These are phyloP conservation scores for Lepidium aucheri DNA, from an alignment of 345 rosid genomes.

Conservation along the genomic window DNA sequence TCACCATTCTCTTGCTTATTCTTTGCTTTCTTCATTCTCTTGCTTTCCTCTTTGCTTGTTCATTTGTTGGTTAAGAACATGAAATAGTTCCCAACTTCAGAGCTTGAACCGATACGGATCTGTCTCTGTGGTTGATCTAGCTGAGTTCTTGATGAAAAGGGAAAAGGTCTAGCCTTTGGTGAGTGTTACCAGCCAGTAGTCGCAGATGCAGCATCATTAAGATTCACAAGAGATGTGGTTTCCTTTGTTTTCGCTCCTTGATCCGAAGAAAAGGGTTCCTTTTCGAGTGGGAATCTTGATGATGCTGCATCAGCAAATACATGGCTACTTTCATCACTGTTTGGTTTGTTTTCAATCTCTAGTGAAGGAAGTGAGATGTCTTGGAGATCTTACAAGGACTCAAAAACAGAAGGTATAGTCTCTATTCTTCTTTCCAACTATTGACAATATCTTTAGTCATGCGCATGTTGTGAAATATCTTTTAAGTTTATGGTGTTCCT, in stretches of 20 bases:
- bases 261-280: conserved; percentile 20
- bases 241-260: conserved; percentile 2
- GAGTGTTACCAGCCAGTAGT: conserved; percentile 48
- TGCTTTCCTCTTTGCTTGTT: conserved; percentile 5
- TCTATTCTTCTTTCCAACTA: neutral
- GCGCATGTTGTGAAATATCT: conserved; percentile 17
- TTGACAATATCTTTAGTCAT: neutral
- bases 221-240: conserved; percentile 59
- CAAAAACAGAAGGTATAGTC: conserved; percentile 14
- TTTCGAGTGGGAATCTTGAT: conserved; percentile 91
- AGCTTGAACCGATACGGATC: neutral
- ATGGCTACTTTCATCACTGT: conserved; percentile 15
- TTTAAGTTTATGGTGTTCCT: neutral
- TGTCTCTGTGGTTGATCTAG: neutral
- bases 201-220: conserved; percentile 89
- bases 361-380: neutral
- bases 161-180: conserved; percentile 8
- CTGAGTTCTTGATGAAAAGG: conserved; percentile 9
- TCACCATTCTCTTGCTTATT: conserved; percentile 3
- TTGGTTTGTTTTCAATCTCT: neutral
- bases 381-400: conserved; percentile 18
- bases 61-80: neutral
- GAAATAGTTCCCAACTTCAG: neutral
- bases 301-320: conserved; percentile 97
- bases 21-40: neutral